These are phyloP conservation scores for Lentinula boryana DNA, from an alignment of 768 basidiomycete genomes.

Conservation along the genomic window DNA sequence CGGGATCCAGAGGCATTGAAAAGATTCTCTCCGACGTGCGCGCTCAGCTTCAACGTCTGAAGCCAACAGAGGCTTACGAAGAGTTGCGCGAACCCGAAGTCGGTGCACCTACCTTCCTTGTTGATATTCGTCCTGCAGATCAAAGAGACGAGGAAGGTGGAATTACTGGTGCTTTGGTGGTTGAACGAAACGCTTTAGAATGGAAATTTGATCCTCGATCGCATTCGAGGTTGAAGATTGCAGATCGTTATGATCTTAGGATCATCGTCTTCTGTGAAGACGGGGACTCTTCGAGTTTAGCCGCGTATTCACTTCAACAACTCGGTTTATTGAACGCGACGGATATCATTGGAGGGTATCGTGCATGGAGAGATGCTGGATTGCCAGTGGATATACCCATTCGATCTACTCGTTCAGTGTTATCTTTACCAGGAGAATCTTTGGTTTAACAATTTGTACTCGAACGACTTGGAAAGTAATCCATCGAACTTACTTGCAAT, in stretches of 20 bases:
- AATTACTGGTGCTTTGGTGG: constrained; percentile 62
- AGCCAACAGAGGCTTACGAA: constrained; percentile 51
- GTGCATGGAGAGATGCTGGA: constrained; percentile 64
- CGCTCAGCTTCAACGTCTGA: constrained; percentile 58
- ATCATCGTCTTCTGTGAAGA: constrained; percentile 75
- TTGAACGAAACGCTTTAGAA: constrained; percentile 75
- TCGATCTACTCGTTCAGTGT: neutral
- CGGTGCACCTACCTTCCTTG: constrained; percentile 61
- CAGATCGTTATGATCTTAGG: constrained; percentile 68
- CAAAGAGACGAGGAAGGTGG: constrained; percentile 53
- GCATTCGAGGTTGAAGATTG: constrained; percentile 53
- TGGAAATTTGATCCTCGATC: constrained; percentile 75
- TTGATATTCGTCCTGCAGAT: constrained; percentile 67
- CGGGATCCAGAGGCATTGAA: constrained; percentile 55
- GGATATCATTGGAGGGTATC: constrained; percentile 70
- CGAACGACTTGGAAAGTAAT: too few species aligned
- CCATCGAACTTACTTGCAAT: too few species aligned
- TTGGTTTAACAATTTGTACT: neutral
- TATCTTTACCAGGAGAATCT: neutral
- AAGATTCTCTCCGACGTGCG: constrained; percentile 54
- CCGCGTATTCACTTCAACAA: constrained; percentile 62
- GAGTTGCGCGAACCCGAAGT: constrained; percentile 49
- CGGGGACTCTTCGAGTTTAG: constrained; percentile 67
- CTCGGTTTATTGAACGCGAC: constrained; percentile 70
- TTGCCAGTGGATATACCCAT: constrained; percentile 44